Evolutionary conservation across 2,329 filamentous ascomycete genomes (phyloP).

Genomic region (Elsinoe perseae): DNA sequence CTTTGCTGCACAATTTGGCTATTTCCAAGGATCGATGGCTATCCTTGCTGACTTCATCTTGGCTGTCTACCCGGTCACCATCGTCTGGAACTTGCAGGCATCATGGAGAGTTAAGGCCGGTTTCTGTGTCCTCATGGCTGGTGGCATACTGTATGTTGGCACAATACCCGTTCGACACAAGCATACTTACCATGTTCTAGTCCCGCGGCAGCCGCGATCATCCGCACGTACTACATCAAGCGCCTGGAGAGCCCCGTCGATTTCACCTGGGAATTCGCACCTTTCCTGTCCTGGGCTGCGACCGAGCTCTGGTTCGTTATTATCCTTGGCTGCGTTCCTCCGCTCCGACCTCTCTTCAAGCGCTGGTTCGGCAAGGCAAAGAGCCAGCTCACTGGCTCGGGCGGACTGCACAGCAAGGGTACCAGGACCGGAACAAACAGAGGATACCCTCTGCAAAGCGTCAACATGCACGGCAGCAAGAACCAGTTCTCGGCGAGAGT

Average conservation of each 20-base stretch:
- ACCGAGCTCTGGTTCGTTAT: constrained; percentile 17
- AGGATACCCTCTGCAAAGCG: not conserved
- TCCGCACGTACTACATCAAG: constrained; percentile 16
- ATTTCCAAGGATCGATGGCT: constrained; percentile 9
- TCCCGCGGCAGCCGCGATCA: constrained; percentile 13
- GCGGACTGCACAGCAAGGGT: not conserved
- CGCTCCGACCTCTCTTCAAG: constrained; percentile 16
- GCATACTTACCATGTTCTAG: not conserved
- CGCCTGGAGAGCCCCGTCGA: constrained; percentile 8
- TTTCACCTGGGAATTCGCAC: constrained; percentile 14
- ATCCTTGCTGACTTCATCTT: constrained; percentile 9
- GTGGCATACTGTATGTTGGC: constrained; percentile 7
- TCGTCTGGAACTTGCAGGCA: constrained; percentile 15
- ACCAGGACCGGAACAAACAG: constrained; percentile 8
- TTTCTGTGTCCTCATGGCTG: constrained; percentile 14
- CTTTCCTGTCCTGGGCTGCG: constrained; percentile 11
- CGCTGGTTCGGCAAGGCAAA: constrained; percentile 16
- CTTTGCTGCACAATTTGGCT: constrained; percentile 12
- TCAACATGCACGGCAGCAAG: not conserved
- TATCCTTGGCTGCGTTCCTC: constrained; percentile 16
- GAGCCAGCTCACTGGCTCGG: not conserved
- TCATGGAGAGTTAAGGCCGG: constrained; percentile 5
- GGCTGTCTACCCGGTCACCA: constrained; percentile 13
- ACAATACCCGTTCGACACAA: not conserved
- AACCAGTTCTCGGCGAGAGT: constrained; percentile 9